phyloP scores from a whole-genome alignment of 176 grass and related monocot genomes.

The Metroxylon sagu region DNA sequence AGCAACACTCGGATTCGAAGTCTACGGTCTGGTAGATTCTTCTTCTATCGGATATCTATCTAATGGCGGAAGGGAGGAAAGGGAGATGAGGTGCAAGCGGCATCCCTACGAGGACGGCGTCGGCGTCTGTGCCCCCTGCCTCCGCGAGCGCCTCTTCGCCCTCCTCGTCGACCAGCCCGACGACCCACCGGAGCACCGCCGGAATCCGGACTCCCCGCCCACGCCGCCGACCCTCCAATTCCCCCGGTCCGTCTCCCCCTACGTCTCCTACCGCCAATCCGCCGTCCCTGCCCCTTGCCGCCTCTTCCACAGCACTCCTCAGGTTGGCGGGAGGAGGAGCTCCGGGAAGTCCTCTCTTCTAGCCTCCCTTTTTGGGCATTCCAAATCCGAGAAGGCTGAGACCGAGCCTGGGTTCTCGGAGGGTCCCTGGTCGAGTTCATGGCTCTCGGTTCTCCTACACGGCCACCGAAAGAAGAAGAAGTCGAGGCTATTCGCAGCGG shows the following conservation, averaged over 20 bases:
- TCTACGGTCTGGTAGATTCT: too few relatives aligned
- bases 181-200: slow-evolving; percentile 6
- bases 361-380: slow-evolving; percentile 1
- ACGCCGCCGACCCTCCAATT: slow-evolving; percentile 3
- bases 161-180: slow-evolving; percentile 34
- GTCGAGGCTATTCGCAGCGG: slow-evolving; percentile 6
- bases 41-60: too few relatives aligned
- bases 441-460: slow-evolving; percentile 31
- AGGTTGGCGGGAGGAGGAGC: slow-evolving; percentile 17
- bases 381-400: slow-evolving; percentile 8
- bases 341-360: slow-evolving; percentile 5
- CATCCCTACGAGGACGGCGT: slow-evolving; percentile 53
- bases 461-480: neutral
- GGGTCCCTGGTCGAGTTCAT: slow-evolving; percentile 31
- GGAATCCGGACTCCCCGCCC: slow-evolving; percentile 2
- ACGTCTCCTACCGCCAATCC: slow-evolving; percentile 10
- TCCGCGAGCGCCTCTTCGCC: slow-evolving; percentile 56
- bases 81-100: slow-evolving; percentile 69
- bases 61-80: slow-evolving; percentile 2
- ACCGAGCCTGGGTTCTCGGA: neutral
- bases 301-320: slow-evolving; percentile 65
- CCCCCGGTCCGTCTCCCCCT: slow-evolving; percentile 36
- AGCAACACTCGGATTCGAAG: too few relatives aligned
- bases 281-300: slow-evolving; percentile 2
- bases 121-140: slow-evolving; percentile 74